Base-by-base conservation (phyloP, 805 yeast genomes). In the Ogataea saltuana region DNA sequence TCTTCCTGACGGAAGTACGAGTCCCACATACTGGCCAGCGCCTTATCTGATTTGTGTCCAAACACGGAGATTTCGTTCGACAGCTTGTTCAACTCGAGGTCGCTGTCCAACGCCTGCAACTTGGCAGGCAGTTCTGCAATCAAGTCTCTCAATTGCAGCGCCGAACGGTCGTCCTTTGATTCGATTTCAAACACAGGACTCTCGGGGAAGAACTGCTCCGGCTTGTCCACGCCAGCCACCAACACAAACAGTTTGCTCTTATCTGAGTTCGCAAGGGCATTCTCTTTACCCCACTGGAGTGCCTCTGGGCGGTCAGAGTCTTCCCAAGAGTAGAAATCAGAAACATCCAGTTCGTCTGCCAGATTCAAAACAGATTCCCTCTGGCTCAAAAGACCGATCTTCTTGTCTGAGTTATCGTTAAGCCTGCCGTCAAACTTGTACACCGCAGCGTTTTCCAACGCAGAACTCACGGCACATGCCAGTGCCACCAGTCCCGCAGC, bases 341-440 rank as follows among this genome's bases (percentile, higher is more conserved):
- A 64, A 18, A 70, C 64, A 17, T 66, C 75, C 40, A 72, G 64
- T 43, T 65, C 68, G 50, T 74, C 78, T 28, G 77, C 72, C 48
- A 76, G 65, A 52, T 70, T 72, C 42, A 68, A 55, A 23, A 67
- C 56, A 2, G 76, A 71, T 38, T 69, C 70, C 19, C 56, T 38
- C 23, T 51, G 55, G 7, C 59, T 49, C 22, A 64, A 44, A 9
- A 50, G 35, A 22, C 56, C 49, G 7, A 26, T 16, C 11, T 35
- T 27, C 27, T 19, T 15, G 10, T 23, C 21, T 20, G 20, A 31
- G 12, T 39, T n/a, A 4, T 39, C 39, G 25, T 23, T 22, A 9
- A 8, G 17, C 27, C 15, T 19, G 19, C 44, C 48, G 19, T 46
- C 46, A 33, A 51, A 45, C 31, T 49, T 55, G 45, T 33, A 60